Evolutionary conservation across 805 yeast species (phyloP).

Genomic region (Brettanomyces naardenensis): DNA sequence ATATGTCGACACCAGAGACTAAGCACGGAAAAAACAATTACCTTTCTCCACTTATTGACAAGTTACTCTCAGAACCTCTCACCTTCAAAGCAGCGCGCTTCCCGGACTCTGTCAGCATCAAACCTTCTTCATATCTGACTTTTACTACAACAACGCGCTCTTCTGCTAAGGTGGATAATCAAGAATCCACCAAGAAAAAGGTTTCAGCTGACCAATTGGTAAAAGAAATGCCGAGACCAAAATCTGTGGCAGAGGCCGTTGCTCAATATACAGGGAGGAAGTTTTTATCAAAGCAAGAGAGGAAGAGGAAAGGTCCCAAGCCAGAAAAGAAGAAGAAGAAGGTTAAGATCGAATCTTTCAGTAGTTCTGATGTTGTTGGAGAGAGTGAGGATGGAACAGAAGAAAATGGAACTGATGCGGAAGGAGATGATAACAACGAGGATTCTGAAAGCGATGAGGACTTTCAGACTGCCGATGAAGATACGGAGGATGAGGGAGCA

Average conservation of each 20-base stretch:
- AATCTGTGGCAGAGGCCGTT: slow-evolving; percentile 51
- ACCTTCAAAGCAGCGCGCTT: slow-evolving; percentile 54
- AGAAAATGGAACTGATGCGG: slow-evolving; percentile 2
- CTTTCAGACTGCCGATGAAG: slow-evolving; percentile 24
- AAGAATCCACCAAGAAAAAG: not conserved
- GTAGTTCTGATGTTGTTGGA: slow-evolving; percentile 8
- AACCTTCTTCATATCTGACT: slow-evolving; percentile 40
- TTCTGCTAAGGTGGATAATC: not conserved
- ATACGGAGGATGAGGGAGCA: slow-evolving; percentile 3
- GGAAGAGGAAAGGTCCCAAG: slow-evolving; percentile 1
- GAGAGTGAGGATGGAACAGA: slow-evolving; percentile 22
- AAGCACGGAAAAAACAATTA: not conserved
- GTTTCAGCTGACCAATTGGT: slow-evolving; percentile 1
- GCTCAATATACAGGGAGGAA: slow-evolving; percentile 46
- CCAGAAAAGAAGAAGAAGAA: slow-evolving; percentile 2
- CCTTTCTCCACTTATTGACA: slow-evolving; percentile 48
- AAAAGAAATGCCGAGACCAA: slow-evolving; percentile 26
- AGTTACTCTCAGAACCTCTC: slow-evolving; percentile 54
- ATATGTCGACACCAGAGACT: not conserved
- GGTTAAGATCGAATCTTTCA: slow-evolving; percentile 4
- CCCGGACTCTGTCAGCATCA: slow-evolving; percentile 39
- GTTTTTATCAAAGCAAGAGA: not conserved
- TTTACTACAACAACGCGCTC: slow-evolving; percentile 16
- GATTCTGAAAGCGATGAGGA: slow-evolving; percentile 16
- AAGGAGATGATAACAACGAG: slow-evolving; percentile 1